phyloP scores from a whole-genome alignment of 2,329 filamentous ascomycete genomes.

The Xylogone sp. region DNA sequence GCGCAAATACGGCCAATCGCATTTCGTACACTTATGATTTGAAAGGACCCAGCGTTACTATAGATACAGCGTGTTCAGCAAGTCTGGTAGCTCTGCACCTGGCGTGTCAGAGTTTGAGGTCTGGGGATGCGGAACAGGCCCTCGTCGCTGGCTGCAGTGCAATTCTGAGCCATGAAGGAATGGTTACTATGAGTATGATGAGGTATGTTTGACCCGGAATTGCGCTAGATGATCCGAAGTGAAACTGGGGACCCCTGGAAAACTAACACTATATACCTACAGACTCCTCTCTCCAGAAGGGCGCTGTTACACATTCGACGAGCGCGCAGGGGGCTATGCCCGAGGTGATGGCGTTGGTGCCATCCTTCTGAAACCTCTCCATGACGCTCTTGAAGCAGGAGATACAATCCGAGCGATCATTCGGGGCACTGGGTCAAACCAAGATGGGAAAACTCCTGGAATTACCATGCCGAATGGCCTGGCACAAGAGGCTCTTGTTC shows the following conservation, averaged over 20 bases:
- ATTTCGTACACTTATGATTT: conserved; percentile 19
- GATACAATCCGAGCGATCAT: conserved; percentile 55
- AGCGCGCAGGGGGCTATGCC: conserved; percentile 58
- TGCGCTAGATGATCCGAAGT: too few relatives aligned
- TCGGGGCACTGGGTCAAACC: conserved; percentile 47
- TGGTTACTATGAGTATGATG: conserved; percentile 4
- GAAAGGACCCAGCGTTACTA: conserved; percentile 2
- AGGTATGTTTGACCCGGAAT: too few relatives aligned
- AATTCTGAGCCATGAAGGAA: not conserved
- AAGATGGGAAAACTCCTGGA: conserved; percentile 55
- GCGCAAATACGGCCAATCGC: too few relatives aligned
- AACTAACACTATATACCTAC: not conserved
- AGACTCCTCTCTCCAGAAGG: not conserved
- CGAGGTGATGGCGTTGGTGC: conserved; percentile 58
- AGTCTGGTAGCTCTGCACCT: conserved; percentile 52
- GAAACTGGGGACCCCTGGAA: too few relatives aligned
- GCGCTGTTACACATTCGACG: conserved; percentile 39
- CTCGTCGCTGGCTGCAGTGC: not conserved
- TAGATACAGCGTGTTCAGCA: conserved; percentile 45
- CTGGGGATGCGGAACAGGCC: conserved; percentile 34
- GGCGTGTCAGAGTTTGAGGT: conserved; percentile 47
- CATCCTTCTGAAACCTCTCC: conserved; percentile 54
- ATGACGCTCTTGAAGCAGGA: conserved; percentile 53
- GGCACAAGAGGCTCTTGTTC: conserved; percentile 32
- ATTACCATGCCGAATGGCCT: conserved; percentile 49